Evolutionary conservation across 75 land plant genomes (phyloP), one percentile per base, ranked within the genome.

Genomic region (Sequoia sempervirens): DNA sequence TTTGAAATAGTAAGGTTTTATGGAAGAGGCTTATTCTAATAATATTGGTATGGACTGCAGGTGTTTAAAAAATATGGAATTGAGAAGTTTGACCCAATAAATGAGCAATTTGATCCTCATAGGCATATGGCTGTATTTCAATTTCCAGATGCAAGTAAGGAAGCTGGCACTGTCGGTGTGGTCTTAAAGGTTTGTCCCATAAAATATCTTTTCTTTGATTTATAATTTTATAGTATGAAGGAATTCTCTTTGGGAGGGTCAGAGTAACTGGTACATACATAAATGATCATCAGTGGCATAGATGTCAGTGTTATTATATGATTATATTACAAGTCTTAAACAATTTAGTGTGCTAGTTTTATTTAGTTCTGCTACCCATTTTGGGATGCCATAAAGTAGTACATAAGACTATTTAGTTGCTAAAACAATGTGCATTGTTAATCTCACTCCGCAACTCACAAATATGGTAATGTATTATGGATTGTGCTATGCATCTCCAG

Each of bases 81-180:
- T 28, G 94, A 94, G 84, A 94, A 90, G 68, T 97, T 83, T 92
- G 93, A 97, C 64, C 92, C 99, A 17, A 46, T 82, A 40, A 87
- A 97, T 81, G 93, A 96, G 81, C 88, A 88, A 52, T 97, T 97
- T 92, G 99, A 97, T 84, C 99, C 99, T 53, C 86, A 95, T 75
- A 85, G 82, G 32, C 99, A 95, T 85, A 86, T 91, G 87, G 99
- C 99, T 20, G 89, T 92, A 7, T 95, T 92, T 79, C 92, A 94
- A 89, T 83, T 97, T 52, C 93, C 90, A 46, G 98, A 95, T 89
- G 78, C 87, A 82, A 90, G 89, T 17, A 97, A 97, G 82, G 88
- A 91, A 46, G 84, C 96, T 66, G 98, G 95, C 75, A 91, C 91
- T 28, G 96, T 97, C 54, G 93, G 93, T 66, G 88, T 82, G 64